Evolutionary conservation across 2,329 filamentous ascomycete genomes (phyloP).

Genomic region (Anisogramma anomala): DNA sequence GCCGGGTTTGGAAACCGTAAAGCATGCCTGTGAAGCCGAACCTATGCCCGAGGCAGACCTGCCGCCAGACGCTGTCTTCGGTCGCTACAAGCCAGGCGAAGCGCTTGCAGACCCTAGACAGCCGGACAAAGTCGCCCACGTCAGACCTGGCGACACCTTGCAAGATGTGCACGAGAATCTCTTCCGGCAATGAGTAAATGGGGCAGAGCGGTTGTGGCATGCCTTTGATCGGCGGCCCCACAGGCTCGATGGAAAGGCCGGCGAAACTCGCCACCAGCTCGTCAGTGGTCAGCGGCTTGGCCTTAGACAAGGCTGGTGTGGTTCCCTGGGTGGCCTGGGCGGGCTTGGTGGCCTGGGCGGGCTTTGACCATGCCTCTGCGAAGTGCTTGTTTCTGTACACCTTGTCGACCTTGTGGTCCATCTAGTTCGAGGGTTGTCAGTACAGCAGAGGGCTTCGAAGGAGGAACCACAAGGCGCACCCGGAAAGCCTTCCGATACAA

Average conservation of each 20-base stretch:
- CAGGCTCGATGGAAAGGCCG: slow-evolving; percentile 53
- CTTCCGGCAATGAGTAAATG: slow-evolving; percentile 65
- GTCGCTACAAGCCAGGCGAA: slow-evolving; percentile 74
- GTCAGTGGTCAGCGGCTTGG: slow-evolving; percentile 41
- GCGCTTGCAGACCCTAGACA: slow-evolving; percentile 74
- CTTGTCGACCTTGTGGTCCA: slow-evolving; percentile 76
- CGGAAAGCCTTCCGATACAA: slow-evolving; percentile 86
- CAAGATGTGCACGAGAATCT: slow-evolving; percentile 73
- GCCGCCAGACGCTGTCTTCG: slow-evolving; percentile 79
- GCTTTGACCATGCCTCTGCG: slow-evolving; percentile 47
- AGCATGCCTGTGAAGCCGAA: slow-evolving; percentile 78
- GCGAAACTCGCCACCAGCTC: slow-evolving; percentile 72
- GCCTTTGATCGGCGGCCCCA: slow-evolving; percentile 58
- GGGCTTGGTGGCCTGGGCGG: slow-evolving; percentile 19
- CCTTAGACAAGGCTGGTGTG: slow-evolving; percentile 39
- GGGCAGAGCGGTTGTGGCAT: slow-evolving; percentile 67
- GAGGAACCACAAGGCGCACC: slow-evolving; percentile 33
- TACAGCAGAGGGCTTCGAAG: neutral
- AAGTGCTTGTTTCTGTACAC: slow-evolving; percentile 88
- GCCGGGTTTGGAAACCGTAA: slow-evolving; percentile 58
- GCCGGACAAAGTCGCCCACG: slow-evolving; percentile 61
- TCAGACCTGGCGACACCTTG: slow-evolving; percentile 61
- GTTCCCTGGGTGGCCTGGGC: slow-evolving; percentile 19
- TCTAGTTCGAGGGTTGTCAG: slow-evolving; percentile 31
- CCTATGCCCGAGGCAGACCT: slow-evolving; percentile 55